Evolutionary conservation across 495 filamentous ascomycete species (phyloP).

Genomic region (Glarea lozoyensis): DNA sequence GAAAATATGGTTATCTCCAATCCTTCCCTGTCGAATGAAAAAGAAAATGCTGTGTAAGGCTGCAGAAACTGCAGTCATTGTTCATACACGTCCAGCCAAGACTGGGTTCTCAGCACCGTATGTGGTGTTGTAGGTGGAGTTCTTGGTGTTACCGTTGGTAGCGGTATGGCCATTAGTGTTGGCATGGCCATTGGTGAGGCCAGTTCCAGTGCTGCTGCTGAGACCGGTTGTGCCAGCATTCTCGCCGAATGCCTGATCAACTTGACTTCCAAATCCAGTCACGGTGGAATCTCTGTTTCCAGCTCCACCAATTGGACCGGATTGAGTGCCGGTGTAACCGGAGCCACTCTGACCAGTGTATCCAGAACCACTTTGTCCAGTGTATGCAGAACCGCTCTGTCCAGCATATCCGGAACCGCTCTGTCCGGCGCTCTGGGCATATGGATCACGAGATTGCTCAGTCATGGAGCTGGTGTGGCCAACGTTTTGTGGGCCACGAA

Average conservation of each 20-base stretch:
- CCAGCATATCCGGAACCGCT: slow-evolving; percentile 9
- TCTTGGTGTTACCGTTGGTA: too few species aligned
- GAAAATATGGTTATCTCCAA: too few species aligned
- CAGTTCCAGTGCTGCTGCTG: too few species aligned
- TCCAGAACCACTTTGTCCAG: slow-evolving; percentile 13
- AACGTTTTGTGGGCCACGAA: slow-evolving; percentile 29
- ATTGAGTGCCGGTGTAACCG: not conserved
- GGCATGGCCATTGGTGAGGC: slow-evolving; percentile 17
- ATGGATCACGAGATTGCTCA: slow-evolving; percentile 9
- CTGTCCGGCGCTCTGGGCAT: too few species aligned
- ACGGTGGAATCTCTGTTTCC: not conserved
- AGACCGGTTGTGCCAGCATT: slow-evolving; percentile 8
- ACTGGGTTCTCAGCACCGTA: slow-evolving; percentile 40
- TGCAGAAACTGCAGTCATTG: slow-evolving; percentile 7
- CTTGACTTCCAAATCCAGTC: slow-evolving; percentile 42
- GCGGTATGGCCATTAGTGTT: too few species aligned
- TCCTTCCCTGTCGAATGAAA: too few species aligned
- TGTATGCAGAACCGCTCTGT: slow-evolving; percentile 6
- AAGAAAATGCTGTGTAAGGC: too few species aligned
- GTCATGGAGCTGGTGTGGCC: slow-evolving; percentile 19
- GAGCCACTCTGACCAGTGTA: slow-evolving; percentile 14
- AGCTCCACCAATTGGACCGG: not conserved
- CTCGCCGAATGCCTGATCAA: slow-evolving; percentile 43
- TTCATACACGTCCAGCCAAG: slow-evolving; percentile 31
- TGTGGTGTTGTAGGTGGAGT: slow-evolving; percentile 28